These are phyloP conservation scores for Podochytrium sp. DNA, from an alignment of 192 early-diverging fungal genomes.

Conservation along the genomic window DNA sequence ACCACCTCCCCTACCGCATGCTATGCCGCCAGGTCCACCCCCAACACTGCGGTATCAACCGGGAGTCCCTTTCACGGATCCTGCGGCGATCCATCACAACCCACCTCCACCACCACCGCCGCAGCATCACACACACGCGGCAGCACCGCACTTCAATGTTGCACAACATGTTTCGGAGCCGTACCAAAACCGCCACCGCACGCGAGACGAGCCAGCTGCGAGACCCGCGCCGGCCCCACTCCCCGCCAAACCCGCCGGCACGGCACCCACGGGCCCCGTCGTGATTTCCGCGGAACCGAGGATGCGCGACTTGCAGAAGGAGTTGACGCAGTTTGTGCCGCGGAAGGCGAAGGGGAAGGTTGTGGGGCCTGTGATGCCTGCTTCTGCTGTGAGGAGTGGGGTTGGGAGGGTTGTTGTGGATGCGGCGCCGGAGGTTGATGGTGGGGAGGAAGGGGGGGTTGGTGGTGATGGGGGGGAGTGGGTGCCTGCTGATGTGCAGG, in stretches of 20 bases:
- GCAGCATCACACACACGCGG: constrained; percentile 12
- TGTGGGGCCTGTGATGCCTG: neutral
- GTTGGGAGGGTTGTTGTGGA: constrained; percentile 65
- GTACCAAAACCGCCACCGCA: neutral
- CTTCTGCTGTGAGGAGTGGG: constrained; percentile 33
- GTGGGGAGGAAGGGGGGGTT: constrained; percentile 28
- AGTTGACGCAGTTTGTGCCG: constrained; percentile 75
- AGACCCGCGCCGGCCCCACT: neutral
- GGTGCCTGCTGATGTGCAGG: neutral
- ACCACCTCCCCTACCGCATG: constrained; percentile 16
- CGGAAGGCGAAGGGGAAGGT: constrained; percentile 35
- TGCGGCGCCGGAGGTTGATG: constrained; percentile 71
- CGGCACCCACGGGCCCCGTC: constrained; percentile 28
- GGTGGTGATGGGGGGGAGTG: neutral
- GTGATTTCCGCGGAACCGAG: constrained; percentile 78
- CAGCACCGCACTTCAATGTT: constrained; percentile 16
- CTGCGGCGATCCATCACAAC: constrained; percentile 15
- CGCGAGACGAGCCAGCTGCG: neutral
- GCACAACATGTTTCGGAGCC: constrained; percentile 26
- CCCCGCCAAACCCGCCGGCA: neutral
- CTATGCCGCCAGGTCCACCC: constrained; percentile 6
- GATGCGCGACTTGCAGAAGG: constrained; percentile 81
- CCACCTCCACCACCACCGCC: constrained; percentile 29
- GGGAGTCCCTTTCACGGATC: neutral
- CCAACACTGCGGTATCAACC: neutral